Base-by-base conservation (phyloP, 768 basidiomycete species). In the Leccinellum rugosiceps region DNA sequence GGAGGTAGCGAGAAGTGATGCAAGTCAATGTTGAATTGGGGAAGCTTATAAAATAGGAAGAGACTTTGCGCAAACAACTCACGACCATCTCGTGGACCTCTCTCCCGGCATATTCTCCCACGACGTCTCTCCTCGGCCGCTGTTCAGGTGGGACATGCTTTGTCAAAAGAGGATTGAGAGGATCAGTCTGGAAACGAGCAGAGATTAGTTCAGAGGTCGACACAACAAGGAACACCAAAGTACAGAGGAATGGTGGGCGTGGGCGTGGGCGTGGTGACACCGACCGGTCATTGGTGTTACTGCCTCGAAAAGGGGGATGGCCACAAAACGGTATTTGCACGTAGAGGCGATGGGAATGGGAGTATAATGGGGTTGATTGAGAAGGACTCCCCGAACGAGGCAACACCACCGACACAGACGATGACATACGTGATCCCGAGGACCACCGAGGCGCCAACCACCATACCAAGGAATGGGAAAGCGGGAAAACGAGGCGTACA, bases 51-150 rank as follows among this genome's bases (percentile, higher is more conserved):
- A 65, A 59, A 53, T 56, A 7, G n/a, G 34, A 52, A 13, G 28
- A 55, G 32, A 53, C 41, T 54, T 63, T 61, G 63, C 44, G 55
- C 45, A 67, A 50, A 57, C 43, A 58, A 81, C 80, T 86, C 74
- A 93, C 90, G 67, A 92, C 89, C 60, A 93, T 77, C 45, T 87
- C 84, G 72, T 91, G 86, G 59, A 90, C 83, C 68, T 93, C 90
- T 59, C 73, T 79, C 44, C 79, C 78, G 55, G 83, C 77, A 83
- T 88, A 92, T 47, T 90, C 87, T 64, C 90, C 92, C 28, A 77
- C 80, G 38, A 87, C 63, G 68, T 92, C 91, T 73, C 91, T 82
- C 51, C 74, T 72, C 21, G 92, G 91, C 15, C 91, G 80, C 69
- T 78, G 81, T 71, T 91, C 88, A 70, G 86, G 83, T 47, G 87